A percentile compares a stretch with the other conserved stretches of the same genome.
Conservation (phyloP, 352 stramenopile genomes). For the Phytophthora sansomeana region DNA sequence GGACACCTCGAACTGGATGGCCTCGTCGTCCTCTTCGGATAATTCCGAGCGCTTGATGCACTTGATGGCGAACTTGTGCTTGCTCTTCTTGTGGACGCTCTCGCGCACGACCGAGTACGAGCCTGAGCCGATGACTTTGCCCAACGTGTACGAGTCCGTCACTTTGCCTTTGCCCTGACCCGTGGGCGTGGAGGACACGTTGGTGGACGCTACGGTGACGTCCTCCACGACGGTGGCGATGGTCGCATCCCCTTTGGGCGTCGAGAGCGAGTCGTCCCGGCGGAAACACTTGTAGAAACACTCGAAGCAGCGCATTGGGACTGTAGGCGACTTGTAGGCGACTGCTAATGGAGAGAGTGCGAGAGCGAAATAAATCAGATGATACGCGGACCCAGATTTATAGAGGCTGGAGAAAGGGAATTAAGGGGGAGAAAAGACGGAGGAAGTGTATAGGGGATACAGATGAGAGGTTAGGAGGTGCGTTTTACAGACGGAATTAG, state of each 20-base stretch:
- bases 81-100: constrained; percentile 78
- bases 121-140: constrained; percentile 88
- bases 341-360: constrained; percentile 7
- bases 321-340: background rate
- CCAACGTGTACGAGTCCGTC: constrained; percentile 76
- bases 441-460: background rate
- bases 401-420: background rate
- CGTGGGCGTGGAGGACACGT: constrained; percentile 30
- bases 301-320: constrained; percentile 71
- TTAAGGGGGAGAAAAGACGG: background rate
- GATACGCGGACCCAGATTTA: constrained; percentile 8
- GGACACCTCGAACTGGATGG: constrained; percentile 77
- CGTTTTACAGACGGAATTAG: background rate
- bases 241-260: constrained; percentile 32
- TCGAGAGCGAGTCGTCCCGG: constrained; percentile 24
- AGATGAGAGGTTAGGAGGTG: background rate
- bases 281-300: constrained; percentile 69
- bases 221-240: constrained; percentile 25
- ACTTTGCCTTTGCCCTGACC: constrained; percentile 55
- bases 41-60: constrained; percentile 85
- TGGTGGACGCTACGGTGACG: constrained; percentile 2
- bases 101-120: constrained; percentile 92
- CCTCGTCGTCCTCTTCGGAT: constrained; percentile 78
- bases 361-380: constrained; percentile 40
- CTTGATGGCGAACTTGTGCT: constrained; percentile 91